Base-by-base conservation (phyloP, 225 moss, liverwort and hornwort genomes). In the Straminergon stramineum region DNA sequence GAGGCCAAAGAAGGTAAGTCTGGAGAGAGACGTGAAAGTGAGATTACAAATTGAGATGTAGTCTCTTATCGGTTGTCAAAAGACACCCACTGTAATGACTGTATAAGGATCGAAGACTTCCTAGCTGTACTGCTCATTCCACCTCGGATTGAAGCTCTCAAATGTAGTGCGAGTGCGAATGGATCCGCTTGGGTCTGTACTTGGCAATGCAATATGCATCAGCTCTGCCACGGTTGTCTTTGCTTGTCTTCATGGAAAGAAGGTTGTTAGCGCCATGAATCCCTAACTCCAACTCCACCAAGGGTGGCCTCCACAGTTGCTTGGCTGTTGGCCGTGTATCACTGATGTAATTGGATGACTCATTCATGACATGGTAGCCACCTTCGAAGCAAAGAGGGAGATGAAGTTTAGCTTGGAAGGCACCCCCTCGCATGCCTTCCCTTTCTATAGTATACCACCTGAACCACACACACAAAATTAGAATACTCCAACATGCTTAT, bases 111-210 rank as follows among this genome's bases (percentile, higher is more conserved):
- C 97, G 41, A 96, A 91, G 68, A 96, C 95, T 89, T 97, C 97
- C 97, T 96, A 97, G 48, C 96, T 97, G 69, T 95, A 97, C 89
- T 97, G 97, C 89, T 97, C 97, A 52, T 97, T 97, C 97, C 97
- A 97, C 80, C 95, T 94, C 28, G 97, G 96, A 70, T 91, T 94
- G 85, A 94, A 94, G 81, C 92, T 96, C n/a, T 96, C 95, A 37
- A 94, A 96, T 5, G 96, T 97, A n/a, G 97, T 97, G 35, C 97
- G 91, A 34, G 97, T 96, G 61, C 97, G 91, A n/a, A n/a, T n/a
- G n/a, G 17, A 97, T 90, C 97, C 97, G 96, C 66, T 97, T 97
- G 60, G 95, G 96, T 26, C 96, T 94, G 57, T 96, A 97, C 74
- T 97, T 97, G 58, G 96, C 97, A 9, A 96, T 94, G 85, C 96